A percentile compares a stretch with the other conserved stretches of the same genome.
Conservation (phyloP, 2,329 filamentous ascomycete species). For the Aspergillus quadrilineatus region DNA sequence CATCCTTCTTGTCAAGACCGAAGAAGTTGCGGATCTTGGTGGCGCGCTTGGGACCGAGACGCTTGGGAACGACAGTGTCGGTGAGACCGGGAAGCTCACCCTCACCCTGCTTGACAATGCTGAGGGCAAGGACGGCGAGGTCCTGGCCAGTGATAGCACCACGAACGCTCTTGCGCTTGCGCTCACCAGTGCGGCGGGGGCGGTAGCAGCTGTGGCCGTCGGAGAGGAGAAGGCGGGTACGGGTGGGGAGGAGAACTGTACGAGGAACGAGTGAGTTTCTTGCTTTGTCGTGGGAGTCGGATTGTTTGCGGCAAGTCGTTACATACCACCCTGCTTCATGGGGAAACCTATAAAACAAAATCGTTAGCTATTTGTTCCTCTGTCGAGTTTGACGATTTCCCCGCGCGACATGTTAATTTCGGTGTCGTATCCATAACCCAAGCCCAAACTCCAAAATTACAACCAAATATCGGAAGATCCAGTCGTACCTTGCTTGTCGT, state of each 20-base stretch:
- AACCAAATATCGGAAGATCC: slow-evolving; percentile 4
- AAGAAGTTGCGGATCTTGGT: slow-evolving; percentile 99
- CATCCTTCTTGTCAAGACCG: slow-evolving; percentile 99
- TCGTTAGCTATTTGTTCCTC: slow-evolving; percentile 26
- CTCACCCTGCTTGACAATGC: slow-evolving; percentile 98
- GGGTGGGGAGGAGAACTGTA: slow-evolving; percentile 81
- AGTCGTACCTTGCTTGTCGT: slow-evolving; percentile 90
- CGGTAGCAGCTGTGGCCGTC: slow-evolving; percentile 99
- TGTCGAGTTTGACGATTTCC: neutral
- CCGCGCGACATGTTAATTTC: neutral
- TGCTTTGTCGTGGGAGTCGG: slow-evolving; percentile 18
- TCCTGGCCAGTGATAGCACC: slow-evolving; percentile 96
- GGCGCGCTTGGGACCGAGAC: slow-evolving; percentile 98
- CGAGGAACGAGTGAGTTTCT: slow-evolving; percentile 21
- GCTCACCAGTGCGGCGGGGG: slow-evolving; percentile 94
- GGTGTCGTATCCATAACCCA: neutral
- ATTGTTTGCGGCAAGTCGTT: slow-evolving; percentile 22
- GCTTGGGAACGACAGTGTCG: slow-evolving; percentile 98
- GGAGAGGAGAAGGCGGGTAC: slow-evolving; percentile 93
- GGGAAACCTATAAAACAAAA: slow-evolving; percentile 67
- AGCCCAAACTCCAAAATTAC: neutral
- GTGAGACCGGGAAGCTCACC: slow-evolving; percentile 91
- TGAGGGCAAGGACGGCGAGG: slow-evolving; percentile 88
- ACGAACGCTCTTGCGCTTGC: slow-evolving; percentile 98
- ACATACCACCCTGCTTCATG: slow-evolving; percentile 93